Evolutionary conservation across 306 rosid genomes (phyloP).

Genomic region (Rosa lucieae): DNA sequence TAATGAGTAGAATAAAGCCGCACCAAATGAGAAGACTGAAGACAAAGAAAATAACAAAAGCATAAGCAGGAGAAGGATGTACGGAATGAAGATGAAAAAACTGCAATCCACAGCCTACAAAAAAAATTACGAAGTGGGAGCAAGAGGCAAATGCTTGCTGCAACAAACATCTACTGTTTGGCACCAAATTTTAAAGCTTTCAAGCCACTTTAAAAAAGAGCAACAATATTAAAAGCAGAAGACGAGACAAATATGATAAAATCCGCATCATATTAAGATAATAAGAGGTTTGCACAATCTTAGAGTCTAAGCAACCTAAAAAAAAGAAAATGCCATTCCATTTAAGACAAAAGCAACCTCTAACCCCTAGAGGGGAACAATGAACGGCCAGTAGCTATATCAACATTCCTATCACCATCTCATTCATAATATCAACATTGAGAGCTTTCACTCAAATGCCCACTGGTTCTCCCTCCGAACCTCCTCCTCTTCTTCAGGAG

Average conservation of each 20-base stretch:
- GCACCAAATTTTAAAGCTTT: no score
- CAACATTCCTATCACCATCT: background rate
- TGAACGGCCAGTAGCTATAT: background rate
- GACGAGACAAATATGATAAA: background rate
- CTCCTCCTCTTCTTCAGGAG: slow-evolving; percentile 37
- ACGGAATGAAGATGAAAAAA: no score
- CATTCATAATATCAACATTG: background rate
- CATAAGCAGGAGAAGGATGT: no score
- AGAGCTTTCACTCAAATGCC: slow-evolving; percentile 19
- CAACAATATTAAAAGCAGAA: background rate
- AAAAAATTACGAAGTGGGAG: no score
- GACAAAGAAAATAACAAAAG: no score
- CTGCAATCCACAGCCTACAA: no score
- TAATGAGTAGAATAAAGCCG: no score
- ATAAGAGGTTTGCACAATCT: background rate
- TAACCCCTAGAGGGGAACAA: background rate
- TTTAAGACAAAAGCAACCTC: background rate
- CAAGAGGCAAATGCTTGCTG: background rate
- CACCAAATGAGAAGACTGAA: no score
- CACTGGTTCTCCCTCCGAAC: slow-evolving; percentile 13
- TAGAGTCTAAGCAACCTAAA: background rate
- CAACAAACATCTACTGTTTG: background rate
- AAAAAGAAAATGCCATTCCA: background rate
- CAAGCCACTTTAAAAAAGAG: no score
- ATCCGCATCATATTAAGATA: background rate